phyloP scores from a whole-genome alignment of 345 rosid species.

The Trapa bicornis region DNA sequence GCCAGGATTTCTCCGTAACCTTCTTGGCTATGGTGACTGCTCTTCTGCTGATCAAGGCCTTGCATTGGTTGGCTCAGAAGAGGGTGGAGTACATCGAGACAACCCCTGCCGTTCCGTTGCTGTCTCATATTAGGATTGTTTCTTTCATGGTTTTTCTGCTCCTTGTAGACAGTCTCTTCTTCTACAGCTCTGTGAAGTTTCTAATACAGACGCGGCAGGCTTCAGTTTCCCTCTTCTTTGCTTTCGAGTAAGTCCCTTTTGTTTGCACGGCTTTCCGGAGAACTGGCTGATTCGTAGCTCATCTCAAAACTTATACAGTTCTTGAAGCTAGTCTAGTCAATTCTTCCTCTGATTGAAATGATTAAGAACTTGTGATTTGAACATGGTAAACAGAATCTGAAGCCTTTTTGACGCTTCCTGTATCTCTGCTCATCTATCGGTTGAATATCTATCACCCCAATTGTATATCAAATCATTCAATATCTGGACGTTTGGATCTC shows the following conservation, averaged over 20 bases:
- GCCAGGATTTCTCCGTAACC: slow-evolving; percentile 76
- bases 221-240: slow-evolving; percentile 82
- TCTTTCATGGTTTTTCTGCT: slow-evolving; percentile 76
- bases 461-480: background rate
- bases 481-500: slow-evolving; percentile 7
- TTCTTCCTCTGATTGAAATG: background rate
- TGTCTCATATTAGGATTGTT: slow-evolving; percentile 63
- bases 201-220: slow-evolving; percentile 55
- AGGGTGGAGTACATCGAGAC: slow-evolving; percentile 95
- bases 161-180: slow-evolving; percentile 46
- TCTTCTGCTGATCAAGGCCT: slow-evolving; percentile 60
- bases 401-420: background rate
- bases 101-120: slow-evolving; percentile 61
- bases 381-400: background rate
- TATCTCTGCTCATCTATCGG: no score
- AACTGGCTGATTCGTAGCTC: no score
- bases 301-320: no score
- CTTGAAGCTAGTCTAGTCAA: background rate
- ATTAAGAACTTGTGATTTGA: background rate
- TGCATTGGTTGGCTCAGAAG: slow-evolving; percentile 96
- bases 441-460: background rate
- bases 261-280: background rate
- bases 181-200: slow-evolving; percentile 48
- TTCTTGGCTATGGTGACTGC: slow-evolving; percentile 78
- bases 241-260: slow-evolving; percentile 68